These are phyloP conservation scores for Leccinum broughii DNA, from an alignment of 768 basidiomycete genomes.

Conservation along the genomic window DNA sequence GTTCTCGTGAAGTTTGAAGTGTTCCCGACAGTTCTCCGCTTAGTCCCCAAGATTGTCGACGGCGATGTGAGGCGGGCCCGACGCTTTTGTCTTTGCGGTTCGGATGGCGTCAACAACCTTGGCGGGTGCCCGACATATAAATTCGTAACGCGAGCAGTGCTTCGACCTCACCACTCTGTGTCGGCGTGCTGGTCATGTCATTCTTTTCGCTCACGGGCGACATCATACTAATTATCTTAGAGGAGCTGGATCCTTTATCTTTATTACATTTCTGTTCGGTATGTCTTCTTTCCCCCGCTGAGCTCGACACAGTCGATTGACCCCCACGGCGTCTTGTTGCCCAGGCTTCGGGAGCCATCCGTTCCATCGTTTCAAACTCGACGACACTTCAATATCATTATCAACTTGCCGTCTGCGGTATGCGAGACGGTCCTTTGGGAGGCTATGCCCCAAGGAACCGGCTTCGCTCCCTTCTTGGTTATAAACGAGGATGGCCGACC, in stretches of 20 bases:
- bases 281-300: neutral
- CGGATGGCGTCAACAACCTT: slow-evolving; percentile 24
- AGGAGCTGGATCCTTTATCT: slow-evolving; percentile 36
- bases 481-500: slow-evolving; percentile 36
- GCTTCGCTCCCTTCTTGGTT: slow-evolving; percentile 31
- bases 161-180: slow-evolving; percentile 19
- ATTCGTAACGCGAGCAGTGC: slow-evolving; percentile 14
- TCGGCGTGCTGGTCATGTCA: slow-evolving; percentile 39
- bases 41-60: slow-evolving; percentile 29
- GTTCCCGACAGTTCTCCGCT: slow-evolving; percentile 31
- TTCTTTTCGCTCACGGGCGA: slow-evolving; percentile 34
- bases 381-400: slow-evolving; percentile 34
- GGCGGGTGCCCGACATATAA: slow-evolving; percentile 33
- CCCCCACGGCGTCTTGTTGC: neutral
- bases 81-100: slow-evolving; percentile 37
- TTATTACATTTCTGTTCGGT: slow-evolving; percentile 35
- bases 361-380: slow-evolving; percentile 22
- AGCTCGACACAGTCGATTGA: slow-evolving; percentile 2
- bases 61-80: slow-evolving; percentile 31
- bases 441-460: slow-evolving; percentile 18
- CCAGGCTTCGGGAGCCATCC: slow-evolving; percentile 29
- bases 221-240: slow-evolving; percentile 31
- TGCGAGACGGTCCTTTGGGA: slow-evolving; percentile 29
- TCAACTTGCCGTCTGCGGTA: slow-evolving; percentile 34
- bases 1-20: slow-evolving; percentile 27